Evolutionary conservation across 2,329 filamentous ascomycete genomes (phyloP), one percentile per base, ranked within the genome.

Genomic region (Tolypocladium paradoxum): DNA sequence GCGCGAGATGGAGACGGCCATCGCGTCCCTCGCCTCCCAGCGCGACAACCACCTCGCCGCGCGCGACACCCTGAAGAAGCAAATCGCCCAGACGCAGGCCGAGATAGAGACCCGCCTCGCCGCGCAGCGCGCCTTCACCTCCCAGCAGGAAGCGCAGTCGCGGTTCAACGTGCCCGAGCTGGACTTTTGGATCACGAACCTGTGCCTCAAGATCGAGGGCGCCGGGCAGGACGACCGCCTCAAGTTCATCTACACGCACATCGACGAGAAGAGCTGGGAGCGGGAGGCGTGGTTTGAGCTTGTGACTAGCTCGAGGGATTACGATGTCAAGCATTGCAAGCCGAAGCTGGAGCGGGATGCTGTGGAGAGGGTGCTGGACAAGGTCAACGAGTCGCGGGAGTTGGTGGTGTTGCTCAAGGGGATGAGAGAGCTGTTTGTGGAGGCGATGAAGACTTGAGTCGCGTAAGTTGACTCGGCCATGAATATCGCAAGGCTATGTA

Each of bases 251-350:
- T 99, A 90, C 65, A 87, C 83, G 31, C 88, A 95, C 68, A 76
- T 97, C 47, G 84, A 95, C 65, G 90, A 95, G 73, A 82, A 83
- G 62, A 85, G 93, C 65, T 91, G 88, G 85, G 88, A 91, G 61
- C 79, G 84, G 55, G 91, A 97, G 72, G 90, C 88, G 16, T 95
- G 88, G 84, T 97, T 99, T 66, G 92, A 97, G 73, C 75, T 99
- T 54, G 84, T 87, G 60, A 95, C 88, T 47, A 82, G 83, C 36
- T 83, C 82, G 58, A 77, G 88, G 55, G 91, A 96, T 63, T 97
- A 96, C 69, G 87, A 88, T 58, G 86, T 97, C 37, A 79, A 84
- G 55, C 85, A 88, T 61, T 87, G 85, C 62, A 78, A 87, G 65
- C 93, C 93, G 14, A 92, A 90, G 71, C 73, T 96, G 57, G 88